These are phyloP conservation scores for Chionographis japonica DNA, from an alignment of 106 monocot genomes.

Conservation along the genomic window DNA sequence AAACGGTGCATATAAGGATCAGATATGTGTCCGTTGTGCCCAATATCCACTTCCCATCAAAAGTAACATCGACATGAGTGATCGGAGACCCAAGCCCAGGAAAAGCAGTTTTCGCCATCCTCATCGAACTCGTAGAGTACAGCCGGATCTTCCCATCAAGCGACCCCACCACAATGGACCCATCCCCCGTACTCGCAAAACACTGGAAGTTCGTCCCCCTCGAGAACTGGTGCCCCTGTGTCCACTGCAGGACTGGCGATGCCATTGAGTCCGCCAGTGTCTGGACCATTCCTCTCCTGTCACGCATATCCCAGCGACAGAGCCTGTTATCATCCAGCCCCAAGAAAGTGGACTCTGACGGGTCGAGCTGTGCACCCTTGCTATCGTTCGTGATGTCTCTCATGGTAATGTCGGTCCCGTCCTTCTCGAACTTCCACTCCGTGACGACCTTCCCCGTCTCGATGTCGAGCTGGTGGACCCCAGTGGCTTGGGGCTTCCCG, in stretches of 20 bases:
- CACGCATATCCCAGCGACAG: conserved; percentile 92
- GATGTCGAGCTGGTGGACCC: conserved; percentile 74
- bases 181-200: conserved; percentile 87
- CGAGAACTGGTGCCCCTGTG: conserved; percentile 87
- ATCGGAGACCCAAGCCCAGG: conserved; percentile 80
- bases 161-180: conserved; percentile 85
- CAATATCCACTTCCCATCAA: conserved; percentile 89
- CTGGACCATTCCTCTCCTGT: conserved; percentile 72
- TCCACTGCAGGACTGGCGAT: conserved; percentile 72
- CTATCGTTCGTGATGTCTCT: conserved; percentile 80
- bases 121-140: conserved; percentile 86
- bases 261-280: conserved; percentile 40
- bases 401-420: conserved; percentile 78
- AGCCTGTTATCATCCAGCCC: conserved; percentile 83
- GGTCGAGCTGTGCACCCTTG: conserved; percentile 79
- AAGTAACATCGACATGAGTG: conserved; percentile 89
- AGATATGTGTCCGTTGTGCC: conserved; percentile 83
- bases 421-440: conserved; percentile 87
- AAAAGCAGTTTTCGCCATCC: conserved; percentile 92
- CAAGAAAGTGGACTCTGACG: conserved; percentile 76
- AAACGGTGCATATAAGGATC: conserved; percentile 72
- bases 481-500: conserved; percentile 59
- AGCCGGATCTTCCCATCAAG: conserved; percentile 86
- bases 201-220: conserved; percentile 89
- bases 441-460: conserved; percentile 85